A percentile compares a stretch with the other conserved stretches of the same genome.
Conservation (phyloP, 2,329 filamentous ascomycete species). For the Pseudocercospora musae region DNA sequence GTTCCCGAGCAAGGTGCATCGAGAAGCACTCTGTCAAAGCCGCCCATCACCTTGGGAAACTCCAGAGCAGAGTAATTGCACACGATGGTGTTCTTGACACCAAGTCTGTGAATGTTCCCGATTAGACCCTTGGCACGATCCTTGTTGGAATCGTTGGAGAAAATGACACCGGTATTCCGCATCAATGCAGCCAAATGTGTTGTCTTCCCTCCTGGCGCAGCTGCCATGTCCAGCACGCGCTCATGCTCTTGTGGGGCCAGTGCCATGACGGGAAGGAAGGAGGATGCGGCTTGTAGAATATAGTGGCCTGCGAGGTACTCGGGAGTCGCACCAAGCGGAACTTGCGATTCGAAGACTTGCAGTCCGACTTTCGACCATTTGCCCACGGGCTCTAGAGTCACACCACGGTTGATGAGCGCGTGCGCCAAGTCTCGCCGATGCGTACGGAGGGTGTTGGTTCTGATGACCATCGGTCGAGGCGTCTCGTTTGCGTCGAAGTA, state of each 20-base stretch:
- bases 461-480: slow-evolving; percentile 86
- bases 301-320: slow-evolving; percentile 98
- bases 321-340: slow-evolving; percentile 87
- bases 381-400: slow-evolving; percentile 91
- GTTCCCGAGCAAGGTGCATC: slow-evolving; percentile 96
- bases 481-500: slow-evolving; percentile 99
- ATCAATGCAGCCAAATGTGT: slow-evolving; percentile 95
- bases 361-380: slow-evolving; percentile 99
- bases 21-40: slow-evolving; percentile 90
- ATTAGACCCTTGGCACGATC: slow-evolving; percentile 92
- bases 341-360: slow-evolving; percentile 88
- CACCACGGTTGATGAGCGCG: slow-evolving; percentile 89
- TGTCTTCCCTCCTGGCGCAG: slow-evolving; percentile 92
- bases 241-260: slow-evolving; percentile 91
- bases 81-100: slow-evolving; percentile 89
- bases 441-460: slow-evolving; percentile 88
- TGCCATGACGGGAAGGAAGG: slow-evolving; percentile 96
- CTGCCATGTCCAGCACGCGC: slow-evolving; percentile 89
- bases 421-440: slow-evolving; percentile 79
- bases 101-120: slow-evolving; percentile 93
- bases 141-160: slow-evolving; percentile 96
- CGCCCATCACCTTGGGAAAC: slow-evolving; percentile 90
- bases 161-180: slow-evolving; percentile 93
- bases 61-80: slow-evolving; percentile 93
- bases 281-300: slow-evolving; percentile 93